These are phyloP conservation scores for Mrakia blollopis DNA, from an alignment of 768 basidiomycete species.

Conservation along the genomic window DNA sequence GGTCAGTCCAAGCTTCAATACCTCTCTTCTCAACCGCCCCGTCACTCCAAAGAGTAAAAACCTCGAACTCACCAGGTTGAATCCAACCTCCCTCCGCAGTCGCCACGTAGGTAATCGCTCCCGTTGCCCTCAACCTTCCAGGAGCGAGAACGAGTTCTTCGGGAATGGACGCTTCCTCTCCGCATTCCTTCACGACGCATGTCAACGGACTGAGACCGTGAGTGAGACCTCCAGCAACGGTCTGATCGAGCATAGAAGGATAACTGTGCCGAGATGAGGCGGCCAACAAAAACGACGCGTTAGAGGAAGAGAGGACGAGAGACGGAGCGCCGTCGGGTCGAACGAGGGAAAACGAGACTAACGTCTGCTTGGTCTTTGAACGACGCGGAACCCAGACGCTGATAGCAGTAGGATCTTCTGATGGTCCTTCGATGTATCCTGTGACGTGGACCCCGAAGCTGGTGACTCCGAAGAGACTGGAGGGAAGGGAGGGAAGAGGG, in stretches of 20 bases:
- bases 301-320: background rate
- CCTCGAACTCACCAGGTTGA: conserved; percentile 21
- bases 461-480: conserved; percentile 68
- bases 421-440: conserved; percentile 35
- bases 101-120: conserved; percentile 21
- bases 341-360: conserved; percentile 40
- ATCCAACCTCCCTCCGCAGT: conserved; percentile 27
- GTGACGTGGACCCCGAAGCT: conserved; percentile 93
- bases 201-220: conserved; percentile 20
- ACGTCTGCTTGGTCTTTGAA: conserved; percentile 83
- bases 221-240: conserved; percentile 32
- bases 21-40: background rate
- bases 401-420: conserved; percentile 42
- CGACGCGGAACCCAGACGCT: conserved; percentile 84
- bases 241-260: conserved; percentile 32
- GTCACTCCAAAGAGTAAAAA: no score
- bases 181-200: conserved; percentile 32
- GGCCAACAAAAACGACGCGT: background rate
- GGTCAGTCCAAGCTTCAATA: background rate
- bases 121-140: conserved; percentile 15
- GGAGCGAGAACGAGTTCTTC: conserved; percentile 17
- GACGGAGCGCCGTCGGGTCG: background rate
- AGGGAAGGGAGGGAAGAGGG: background rate
- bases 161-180: conserved; percentile 32
- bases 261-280: background rate